These are phyloP conservation scores for Hypoxylon rickii DNA, from an alignment of 495 filamentous ascomycete species.

Conservation along the genomic window DNA sequence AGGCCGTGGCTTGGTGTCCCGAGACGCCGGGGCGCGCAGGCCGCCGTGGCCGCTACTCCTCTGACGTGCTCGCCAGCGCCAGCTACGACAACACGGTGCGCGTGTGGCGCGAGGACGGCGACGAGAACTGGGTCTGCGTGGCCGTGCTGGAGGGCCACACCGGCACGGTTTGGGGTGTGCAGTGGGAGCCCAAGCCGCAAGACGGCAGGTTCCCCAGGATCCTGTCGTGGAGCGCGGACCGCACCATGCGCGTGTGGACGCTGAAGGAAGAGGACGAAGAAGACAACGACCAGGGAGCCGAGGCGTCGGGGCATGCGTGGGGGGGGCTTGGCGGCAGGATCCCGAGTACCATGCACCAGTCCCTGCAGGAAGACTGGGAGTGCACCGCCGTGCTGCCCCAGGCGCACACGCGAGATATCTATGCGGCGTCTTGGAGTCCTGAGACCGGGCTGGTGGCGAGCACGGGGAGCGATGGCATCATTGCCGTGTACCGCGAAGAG, in stretches of 20 bases:
- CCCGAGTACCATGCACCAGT: conserved; percentile 80
- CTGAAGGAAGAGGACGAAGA: conserved; percentile 60
- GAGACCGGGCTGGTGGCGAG: conserved; percentile 76
- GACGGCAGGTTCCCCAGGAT: conserved; percentile 62
- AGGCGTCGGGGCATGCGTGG: conserved; percentile 42
- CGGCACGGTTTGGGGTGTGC: conserved; percentile 84
- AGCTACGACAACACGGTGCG: conserved; percentile 93
- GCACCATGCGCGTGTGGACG: conserved; percentile 76
- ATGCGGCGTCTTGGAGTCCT: conserved; percentile 79
- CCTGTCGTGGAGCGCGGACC: conserved; percentile 78
- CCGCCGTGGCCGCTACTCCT: conserved; percentile 53
- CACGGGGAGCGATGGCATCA: conserved; percentile 80
- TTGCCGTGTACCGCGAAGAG: conserved; percentile 78
- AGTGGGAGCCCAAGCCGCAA: conserved; percentile 68
- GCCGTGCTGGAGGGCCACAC: conserved; percentile 75
- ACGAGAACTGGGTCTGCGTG: conserved; percentile 90
- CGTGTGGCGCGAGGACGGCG: conserved; percentile 85
- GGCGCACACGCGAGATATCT: conserved; percentile 78
- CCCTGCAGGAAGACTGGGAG: conserved; percentile 79
- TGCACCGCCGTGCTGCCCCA: conserved; percentile 72
- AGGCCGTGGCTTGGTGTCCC: conserved; percentile 89
- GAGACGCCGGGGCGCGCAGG: conserved; percentile 42
- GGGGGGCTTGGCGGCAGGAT: conserved; percentile 52
- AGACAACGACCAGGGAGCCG: conserved; percentile 55
- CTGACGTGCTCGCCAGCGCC: conserved; percentile 75